Percentiles rank a stretch among this genome's conserved stretches.
These are phyloP conservation scores for Rhodomyrtus tomentosa DNA, from an alignment of 345 rosid genomes.

Conservation along the genomic window DNA sequence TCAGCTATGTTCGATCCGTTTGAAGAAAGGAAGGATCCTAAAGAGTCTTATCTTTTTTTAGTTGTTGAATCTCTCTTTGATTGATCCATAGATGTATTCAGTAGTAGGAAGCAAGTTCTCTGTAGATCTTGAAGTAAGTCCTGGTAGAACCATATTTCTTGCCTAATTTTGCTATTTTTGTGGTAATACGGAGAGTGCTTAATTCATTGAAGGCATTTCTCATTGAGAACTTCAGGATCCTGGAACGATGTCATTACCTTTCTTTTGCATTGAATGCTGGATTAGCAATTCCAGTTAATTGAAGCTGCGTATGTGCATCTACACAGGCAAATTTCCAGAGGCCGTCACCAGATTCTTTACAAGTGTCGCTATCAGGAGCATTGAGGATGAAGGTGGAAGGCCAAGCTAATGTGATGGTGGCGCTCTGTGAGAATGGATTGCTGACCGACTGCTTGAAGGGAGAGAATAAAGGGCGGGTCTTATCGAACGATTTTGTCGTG, in stretches of 20 bases:
- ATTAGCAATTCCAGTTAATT: not conserved
- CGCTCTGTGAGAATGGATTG: conserved; percentile 58
- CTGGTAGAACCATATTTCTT: not conserved
- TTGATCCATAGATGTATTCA: not conserved
- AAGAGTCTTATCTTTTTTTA: too few species aligned
- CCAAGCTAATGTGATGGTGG: conserved; percentile 55
- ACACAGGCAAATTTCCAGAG: conserved; percentile 58
- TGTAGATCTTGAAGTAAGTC: not conserved
- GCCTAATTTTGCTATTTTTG: not conserved
- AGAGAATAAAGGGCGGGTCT: conserved; percentile 70
- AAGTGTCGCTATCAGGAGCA: conserved; percentile 46
- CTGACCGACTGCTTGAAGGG: conserved; percentile 55
- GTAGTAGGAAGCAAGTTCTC: not conserved
- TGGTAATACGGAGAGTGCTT: not conserved
- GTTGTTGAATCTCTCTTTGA: too few species aligned
- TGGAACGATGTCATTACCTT: not conserved
- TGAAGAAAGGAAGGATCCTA: too few species aligned
- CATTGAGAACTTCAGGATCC: not conserved
- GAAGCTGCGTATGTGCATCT: not conserved
- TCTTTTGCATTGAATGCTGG: not conserved
- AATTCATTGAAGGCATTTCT: not conserved
- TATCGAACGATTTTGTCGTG: conserved; percentile 66
- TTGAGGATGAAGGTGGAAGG: conserved; percentile 45
- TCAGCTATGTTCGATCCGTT: too few species aligned
- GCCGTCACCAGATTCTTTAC: conserved; percentile 48